Evolutionary conservation across 2,329 filamentous ascomycete species (phyloP).

Genomic region (Coniochaeta pulveracea): DNA sequence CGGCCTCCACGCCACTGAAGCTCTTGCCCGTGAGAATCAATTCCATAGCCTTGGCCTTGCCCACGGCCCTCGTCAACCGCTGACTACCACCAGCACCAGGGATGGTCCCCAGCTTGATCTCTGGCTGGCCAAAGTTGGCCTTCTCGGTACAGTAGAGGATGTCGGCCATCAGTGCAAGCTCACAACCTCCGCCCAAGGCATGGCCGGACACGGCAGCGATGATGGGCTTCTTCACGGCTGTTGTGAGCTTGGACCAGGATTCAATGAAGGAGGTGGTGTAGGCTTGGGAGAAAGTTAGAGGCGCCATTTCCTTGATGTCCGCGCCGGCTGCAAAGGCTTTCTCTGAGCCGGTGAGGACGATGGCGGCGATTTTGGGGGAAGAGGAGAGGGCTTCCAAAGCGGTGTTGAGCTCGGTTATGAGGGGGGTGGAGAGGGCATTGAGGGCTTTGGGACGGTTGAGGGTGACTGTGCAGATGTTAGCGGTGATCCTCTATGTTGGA

Average conservation of each 20-base stretch:
- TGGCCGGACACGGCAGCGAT: slow-evolving; percentile 92
- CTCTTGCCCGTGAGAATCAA: slow-evolving; percentile 77
- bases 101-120: slow-evolving; percentile 89
- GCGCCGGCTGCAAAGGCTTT: slow-evolving; percentile 92
- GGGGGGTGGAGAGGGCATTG: slow-evolving; percentile 83
- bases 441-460: slow-evolving; percentile 90
- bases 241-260: slow-evolving; percentile 79
- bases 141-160: slow-evolving; percentile 78
- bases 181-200: slow-evolving; percentile 88
- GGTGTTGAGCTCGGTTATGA: slow-evolving; percentile 81
- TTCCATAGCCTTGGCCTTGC: slow-evolving; percentile 84
- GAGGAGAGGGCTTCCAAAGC: slow-evolving; percentile 61
- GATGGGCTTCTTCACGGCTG: slow-evolving; percentile 80
- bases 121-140: slow-evolving; percentile 91
- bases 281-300: slow-evolving; percentile 76
- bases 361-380: slow-evolving; percentile 58
- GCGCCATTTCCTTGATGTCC: slow-evolving; percentile 98
- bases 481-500: not conserved
- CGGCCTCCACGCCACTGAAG: slow-evolving; percentile 76
- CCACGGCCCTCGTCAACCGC: slow-evolving; percentile 70
- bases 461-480: slow-evolving; percentile 50
- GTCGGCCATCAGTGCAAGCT: slow-evolving; percentile 96
- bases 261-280: slow-evolving; percentile 92
- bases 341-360: slow-evolving; percentile 78
- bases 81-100: slow-evolving; percentile 89